These are phyloP conservation scores for Cyberlindnera maritima DNA, from an alignment of 805 yeast species.

Conservation along the genomic window DNA sequence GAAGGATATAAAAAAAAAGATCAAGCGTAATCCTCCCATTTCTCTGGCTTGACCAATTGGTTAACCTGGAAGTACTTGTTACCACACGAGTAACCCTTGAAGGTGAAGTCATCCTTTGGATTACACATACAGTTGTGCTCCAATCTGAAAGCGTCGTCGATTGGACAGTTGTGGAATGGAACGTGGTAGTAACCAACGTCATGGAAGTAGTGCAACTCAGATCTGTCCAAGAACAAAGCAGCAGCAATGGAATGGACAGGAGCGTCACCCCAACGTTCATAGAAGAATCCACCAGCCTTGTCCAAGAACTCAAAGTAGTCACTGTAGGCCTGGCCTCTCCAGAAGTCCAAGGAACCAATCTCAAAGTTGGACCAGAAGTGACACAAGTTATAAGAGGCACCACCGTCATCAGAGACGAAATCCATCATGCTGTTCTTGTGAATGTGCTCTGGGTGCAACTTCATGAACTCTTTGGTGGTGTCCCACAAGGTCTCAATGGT, in stretches of 20 bases:
- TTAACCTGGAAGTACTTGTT: constrained; percentile 55
- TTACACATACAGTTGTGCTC: constrained; percentile 73
- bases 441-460: constrained; percentile 39
- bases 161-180: constrained; percentile 80
- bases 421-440: constrained; percentile 53
- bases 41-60: constrained; percentile 56
- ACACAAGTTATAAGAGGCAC: constrained; percentile 68
- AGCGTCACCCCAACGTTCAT: constrained; percentile 94
- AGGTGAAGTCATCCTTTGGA: constrained; percentile 72
- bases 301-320: constrained; percentile 65
- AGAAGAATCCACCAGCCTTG: constrained; percentile 72
- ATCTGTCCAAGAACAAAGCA: constrained; percentile 53
- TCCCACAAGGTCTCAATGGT: constrained; percentile 70
- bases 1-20: background rate
- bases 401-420: constrained; percentile 64
- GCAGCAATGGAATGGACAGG: constrained; percentile 83
- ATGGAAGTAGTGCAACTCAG: constrained; percentile 66
- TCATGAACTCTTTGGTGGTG: constrained; percentile 46
- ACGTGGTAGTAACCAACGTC: constrained; percentile 77
- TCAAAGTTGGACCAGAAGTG: constrained; percentile 86
- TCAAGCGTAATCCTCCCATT: constrained; percentile 57
- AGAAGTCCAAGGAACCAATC: constrained; percentile 68
- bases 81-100: constrained; percentile 75
- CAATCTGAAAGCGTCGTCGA: constrained; percentile 57
- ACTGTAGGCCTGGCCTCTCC: constrained; percentile 59